Percentiles rank a stretch among this genome's conserved stretches.
Evolutionary conservation across 2,329 filamentous ascomycete genomes (phyloP).

Genomic region (Aspergillus sp.): DNA sequence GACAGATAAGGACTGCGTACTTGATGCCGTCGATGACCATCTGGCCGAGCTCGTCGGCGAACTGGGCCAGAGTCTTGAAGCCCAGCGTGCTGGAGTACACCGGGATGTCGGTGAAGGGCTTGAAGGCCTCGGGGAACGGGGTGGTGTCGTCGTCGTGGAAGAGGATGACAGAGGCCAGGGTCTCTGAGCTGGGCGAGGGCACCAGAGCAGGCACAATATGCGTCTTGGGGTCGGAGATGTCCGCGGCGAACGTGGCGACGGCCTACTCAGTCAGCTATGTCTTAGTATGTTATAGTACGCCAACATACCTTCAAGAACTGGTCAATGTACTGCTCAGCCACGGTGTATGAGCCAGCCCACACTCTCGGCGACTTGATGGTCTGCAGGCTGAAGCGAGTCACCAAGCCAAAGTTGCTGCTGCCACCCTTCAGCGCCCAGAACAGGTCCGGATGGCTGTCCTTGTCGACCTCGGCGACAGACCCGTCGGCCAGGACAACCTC

Average conservation of each 20-base stretch:
- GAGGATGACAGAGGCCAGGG: conserved; percentile 36
- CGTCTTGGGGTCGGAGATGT: conserved; percentile 31
- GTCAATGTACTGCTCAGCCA: conserved; percentile 26
- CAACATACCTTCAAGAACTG: conserved; percentile 24
- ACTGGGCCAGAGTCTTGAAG: conserved; percentile 38
- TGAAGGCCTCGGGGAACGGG: conserved; percentile 34
- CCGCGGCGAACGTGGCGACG: conserved; percentile 25
- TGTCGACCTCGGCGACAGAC: conserved; percentile 37
- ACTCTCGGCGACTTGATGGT: conserved; percentile 30
- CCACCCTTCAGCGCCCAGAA: conserved; percentile 45
- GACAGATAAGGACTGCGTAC: conserved; percentile 11
- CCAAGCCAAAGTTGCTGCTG: conserved; percentile 45
- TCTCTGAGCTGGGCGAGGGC: conserved; percentile 21
- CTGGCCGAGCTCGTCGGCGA: conserved; percentile 32
- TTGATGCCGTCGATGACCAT: conserved; percentile 37
- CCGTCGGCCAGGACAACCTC: conserved; percentile 42
- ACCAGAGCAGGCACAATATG: conserved; percentile 32
- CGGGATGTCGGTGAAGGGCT: conserved; percentile 38
- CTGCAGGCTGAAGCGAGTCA: conserved; percentile 42
- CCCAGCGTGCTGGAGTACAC: conserved; percentile 32
- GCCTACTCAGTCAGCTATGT: conserved; percentile 23
- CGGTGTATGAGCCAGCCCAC: conserved; percentile 34
- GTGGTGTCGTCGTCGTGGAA: conserved; percentile 38
- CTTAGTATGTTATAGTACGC: too few relatives aligned
- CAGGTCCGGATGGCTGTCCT: conserved; percentile 31